Evolutionary conservation across 2,329 filamentous ascomycete species (phyloP).

Genomic region (Fusarium phyllophilum): DNA sequence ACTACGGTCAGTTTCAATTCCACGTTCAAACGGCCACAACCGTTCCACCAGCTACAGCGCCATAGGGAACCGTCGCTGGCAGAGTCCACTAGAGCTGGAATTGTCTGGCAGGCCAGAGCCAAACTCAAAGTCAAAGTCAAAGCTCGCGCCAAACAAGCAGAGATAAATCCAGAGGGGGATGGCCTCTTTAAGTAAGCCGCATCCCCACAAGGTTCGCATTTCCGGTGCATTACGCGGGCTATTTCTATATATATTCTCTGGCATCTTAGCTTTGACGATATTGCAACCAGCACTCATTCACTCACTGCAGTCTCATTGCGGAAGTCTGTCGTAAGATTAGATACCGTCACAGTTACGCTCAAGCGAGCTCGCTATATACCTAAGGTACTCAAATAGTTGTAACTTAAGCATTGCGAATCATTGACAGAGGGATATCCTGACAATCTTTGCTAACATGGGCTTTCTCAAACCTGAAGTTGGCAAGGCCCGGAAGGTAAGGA

Average conservation of each 20-base stretch:
- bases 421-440: not conserved
- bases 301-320: not conserved
- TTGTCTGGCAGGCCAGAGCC: conserved; percentile 19
- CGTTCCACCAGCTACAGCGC: not conserved
- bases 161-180: conserved; percentile 30
- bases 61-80: conserved; percentile 27
- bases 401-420: not conserved
- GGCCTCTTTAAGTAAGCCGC: conserved; percentile 47
- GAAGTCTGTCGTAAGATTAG: not conserved
- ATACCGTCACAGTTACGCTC: conserved; percentile 13
- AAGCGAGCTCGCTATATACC: conserved; percentile 21
- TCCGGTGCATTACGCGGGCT: conserved; percentile 25
- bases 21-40: not conserved
- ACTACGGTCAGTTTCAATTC: not conserved
- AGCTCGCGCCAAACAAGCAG: not conserved
- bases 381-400: not conserved
- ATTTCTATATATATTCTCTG: conserved; percentile 11
- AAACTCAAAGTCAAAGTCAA: not conserved
- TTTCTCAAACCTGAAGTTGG: conserved; percentile 63
- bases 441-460: conserved; percentile 60
- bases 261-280: conserved; percentile 5
- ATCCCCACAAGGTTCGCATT: conserved; percentile 26
- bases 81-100: conserved; percentile 39
- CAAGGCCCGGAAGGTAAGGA: conserved; percentile 66
- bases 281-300: not conserved